A percentile compares a stretch with the other conserved stretches of the same genome.
Evolutionary conservation across 2,329 filamentous ascomycete species (phyloP).

Genomic region (Colletotrichum neosansevieriae): DNA sequence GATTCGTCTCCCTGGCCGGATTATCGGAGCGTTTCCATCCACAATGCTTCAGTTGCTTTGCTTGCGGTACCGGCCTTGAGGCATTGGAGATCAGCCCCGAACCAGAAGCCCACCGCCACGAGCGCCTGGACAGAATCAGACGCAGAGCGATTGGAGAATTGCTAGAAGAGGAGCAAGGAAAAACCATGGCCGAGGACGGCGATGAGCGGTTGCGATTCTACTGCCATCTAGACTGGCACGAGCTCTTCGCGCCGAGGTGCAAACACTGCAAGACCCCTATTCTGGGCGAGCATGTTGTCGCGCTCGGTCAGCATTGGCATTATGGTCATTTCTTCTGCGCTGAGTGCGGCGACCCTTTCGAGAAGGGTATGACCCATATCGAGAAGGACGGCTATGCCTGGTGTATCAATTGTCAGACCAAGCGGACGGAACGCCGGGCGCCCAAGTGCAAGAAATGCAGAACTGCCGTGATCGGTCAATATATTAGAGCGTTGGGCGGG

Average conservation of each 20-base stretch:
- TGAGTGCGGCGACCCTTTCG: slow-evolving; percentile 97
- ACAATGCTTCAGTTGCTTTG: slow-evolving; percentile 89
- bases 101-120: slow-evolving; percentile 77
- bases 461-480: slow-evolving; percentile 87
- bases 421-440: slow-evolving; percentile 87
- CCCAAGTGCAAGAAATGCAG: slow-evolving; percentile 90
- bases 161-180: slow-evolving; percentile 71
- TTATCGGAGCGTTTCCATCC: slow-evolving; percentile 85
- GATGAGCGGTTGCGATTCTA: slow-evolving; percentile 86
- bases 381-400: slow-evolving; percentile 98
- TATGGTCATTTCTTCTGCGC: slow-evolving; percentile 99
- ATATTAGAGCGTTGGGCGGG: slow-evolving; percentile 86
- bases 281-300: slow-evolving; percentile 92
- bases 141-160: slow-evolving; percentile 69
- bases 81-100: slow-evolving; percentile 97
- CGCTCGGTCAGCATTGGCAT: slow-evolving; percentile 96
- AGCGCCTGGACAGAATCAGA: slow-evolving; percentile 79
- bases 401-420: slow-evolving; percentile 94
- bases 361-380: slow-evolving; percentile 75
- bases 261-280: slow-evolving; percentile 98
- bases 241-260: slow-evolving; percentile 91
- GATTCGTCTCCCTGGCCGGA: slow-evolving; percentile 87
- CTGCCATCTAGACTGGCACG: slow-evolving; percentile 99
- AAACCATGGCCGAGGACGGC: slow-evolving; percentile 77
- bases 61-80: slow-evolving; percentile 89